Evolutionary conservation across 768 basidiomycete species (phyloP), one percentile per base, ranked within the genome.

Genomic region (Pholiota conissans): DNA sequence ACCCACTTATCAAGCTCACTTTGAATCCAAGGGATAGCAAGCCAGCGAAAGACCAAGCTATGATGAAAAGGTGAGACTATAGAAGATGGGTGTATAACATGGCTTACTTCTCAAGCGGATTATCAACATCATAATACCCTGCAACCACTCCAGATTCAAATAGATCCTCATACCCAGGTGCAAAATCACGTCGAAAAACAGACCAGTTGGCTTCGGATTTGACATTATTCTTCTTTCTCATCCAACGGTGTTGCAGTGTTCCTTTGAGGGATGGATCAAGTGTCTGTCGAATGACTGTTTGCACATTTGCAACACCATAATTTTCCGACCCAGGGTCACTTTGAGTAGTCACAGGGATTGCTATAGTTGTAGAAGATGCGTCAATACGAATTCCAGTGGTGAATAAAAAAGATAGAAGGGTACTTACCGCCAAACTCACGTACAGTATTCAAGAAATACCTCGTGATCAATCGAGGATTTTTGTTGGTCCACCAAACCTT

Each of bases 321-420:
- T 82, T 83, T 52, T 82, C 78, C 0, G 65, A 48, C 0, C 79
- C 79, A 0, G 65, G 73, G 61, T 82, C 78, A 52, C 76, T 79
- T 56, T 78, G 78, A 0, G 78, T 79, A 0, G 77, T 57, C 0
- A 81, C 58, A 0, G 79, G 75, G 6, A 80, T 65, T 26, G 47
- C 75, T 77, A 42, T 13, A 32, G 5, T n/a, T n/a, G 26, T 18
- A 27, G 22, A 57, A 18, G 57, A 51, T 22, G 42, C 26, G 42
- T 55, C 16, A 30, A 50, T 20, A 61, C n/a, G 35, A 50, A 20
- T 35, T 29, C 45, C n/a, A n/a, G n/a, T n/a, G 16, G 35, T 32
- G 49, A 51, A 57, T 9, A 56, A 39, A 27, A 52, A 28, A 1
- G 20, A 29, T 46, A 3, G 20, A 49, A 20, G 60, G 60, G n/a